These are phyloP conservation scores for Neostapfia colusana DNA, from an alignment of 176 grass and related monocot species.

Conservation along the genomic window DNA sequence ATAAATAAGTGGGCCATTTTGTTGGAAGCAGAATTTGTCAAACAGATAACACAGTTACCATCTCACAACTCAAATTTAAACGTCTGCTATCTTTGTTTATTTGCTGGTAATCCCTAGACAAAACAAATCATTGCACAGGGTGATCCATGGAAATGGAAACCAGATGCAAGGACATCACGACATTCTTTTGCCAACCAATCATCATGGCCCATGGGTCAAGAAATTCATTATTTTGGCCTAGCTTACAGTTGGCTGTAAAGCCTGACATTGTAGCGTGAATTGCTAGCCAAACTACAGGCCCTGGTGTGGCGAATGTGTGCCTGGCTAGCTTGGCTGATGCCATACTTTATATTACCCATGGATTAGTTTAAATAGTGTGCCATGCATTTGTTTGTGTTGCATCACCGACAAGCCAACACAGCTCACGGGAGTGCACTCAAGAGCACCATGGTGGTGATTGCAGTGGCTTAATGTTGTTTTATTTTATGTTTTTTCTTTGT, in stretches of 20 bases:
- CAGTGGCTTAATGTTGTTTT: background rate
- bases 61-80: background rate
- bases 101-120: conserved; percentile 20
- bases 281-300: background rate
- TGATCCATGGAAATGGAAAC: conserved; percentile 35
- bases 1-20: background rate
- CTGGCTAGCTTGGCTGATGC: conserved; percentile 10
- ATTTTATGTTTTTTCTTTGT: background rate
- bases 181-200: conserved; percentile 35
- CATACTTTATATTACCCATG: background rate
- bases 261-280: no score
- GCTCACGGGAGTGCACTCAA: conserved; percentile 22
- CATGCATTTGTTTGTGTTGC: background rate
- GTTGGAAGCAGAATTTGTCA: background rate
- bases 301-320: conserved; percentile 25
- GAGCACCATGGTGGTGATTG: background rate
- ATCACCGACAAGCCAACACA: conserved; percentile 36
- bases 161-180: conserved; percentile 5
- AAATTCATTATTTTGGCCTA: conserved; percentile 20
- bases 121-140: conserved; percentile 32
- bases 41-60: background rate
- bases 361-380: no score
- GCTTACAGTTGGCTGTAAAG: background rate
- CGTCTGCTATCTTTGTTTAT: background rate
- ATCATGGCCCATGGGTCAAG: conserved; percentile 31